Base-by-base conservation (phyloP, 164 flowering plant species). In the Dillenia turbinata region DNA sequence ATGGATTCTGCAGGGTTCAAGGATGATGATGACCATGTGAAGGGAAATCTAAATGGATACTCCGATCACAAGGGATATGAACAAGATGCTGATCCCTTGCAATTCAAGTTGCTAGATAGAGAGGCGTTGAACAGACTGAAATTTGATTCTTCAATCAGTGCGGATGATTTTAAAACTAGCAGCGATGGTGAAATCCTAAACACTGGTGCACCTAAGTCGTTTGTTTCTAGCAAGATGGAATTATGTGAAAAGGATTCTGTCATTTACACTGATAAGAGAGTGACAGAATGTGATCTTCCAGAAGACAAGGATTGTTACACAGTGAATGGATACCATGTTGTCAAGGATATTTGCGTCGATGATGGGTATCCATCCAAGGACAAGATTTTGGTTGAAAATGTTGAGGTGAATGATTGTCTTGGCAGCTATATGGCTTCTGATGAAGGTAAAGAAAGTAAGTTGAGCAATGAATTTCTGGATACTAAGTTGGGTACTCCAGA, bases 341-440 rank as follows among this genome's bases (percentile, higher is more conserved):
- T 83, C 43, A 87, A 83, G 74, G 93, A 87, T 63, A 82, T 85
- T 9, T 77, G 88, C 57, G 54, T 81, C 15, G 90, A 87, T 65
- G 85, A 85, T 13, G 88, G 88, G 46, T 73, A 77, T 49, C 81
- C 76, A 59, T 71, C 77, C 5, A 58, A 59, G 17, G 78, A 75
- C 57, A 80, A 75, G 71, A 63, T 56, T 60, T 65, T 74, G 68
- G 56, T 71, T 66, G 80, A 73, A 56, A 66, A 66, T 48, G 60
- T 53, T 57, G 48, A 49, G 33, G 62, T 64, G 61, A 71, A 64
- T 63, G n/a, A 61, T 52, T 63, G 51, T 47, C 2, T 57, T 10
- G 50, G 57, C 47, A 49, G 64, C 52, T 53, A 52, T 22, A 24
- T 52, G 24, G 58, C 71, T 61, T 61, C 73, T 47, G 75, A 59